phyloP scores from a whole-genome alignment of 176 grass and related monocot genomes.

The Cocos nucifera region DNA sequence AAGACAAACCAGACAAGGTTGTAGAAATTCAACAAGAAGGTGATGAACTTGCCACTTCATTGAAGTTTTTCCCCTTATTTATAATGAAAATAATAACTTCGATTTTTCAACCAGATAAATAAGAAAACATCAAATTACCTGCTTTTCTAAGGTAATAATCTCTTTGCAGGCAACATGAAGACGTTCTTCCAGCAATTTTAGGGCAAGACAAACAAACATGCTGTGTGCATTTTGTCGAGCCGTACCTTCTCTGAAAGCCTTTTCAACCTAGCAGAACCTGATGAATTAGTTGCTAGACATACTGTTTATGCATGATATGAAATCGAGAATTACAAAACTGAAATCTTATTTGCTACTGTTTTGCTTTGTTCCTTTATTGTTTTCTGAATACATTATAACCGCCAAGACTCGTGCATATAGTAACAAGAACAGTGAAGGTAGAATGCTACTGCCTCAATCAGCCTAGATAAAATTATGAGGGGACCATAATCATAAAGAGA shows the following conservation, averaged over 20 bases:
- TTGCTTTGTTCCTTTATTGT: neutral
- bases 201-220: slow-evolving; percentile 78
- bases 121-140: slow-evolving; percentile 40
- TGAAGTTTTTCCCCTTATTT: too few relatives aligned
- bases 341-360: neutral
- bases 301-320: neutral
- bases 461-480: too few relatives aligned
- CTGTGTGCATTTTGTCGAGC: slow-evolving; percentile 89
- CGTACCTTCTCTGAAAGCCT: slow-evolving; percentile 93
- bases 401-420: too few relatives aligned
- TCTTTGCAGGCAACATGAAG: slow-evolving; percentile 98
- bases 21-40: too few relatives aligned
- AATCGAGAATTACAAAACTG: neutral
- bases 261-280: slow-evolving; percentile 57
- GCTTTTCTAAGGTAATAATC: slow-evolving; percentile 94
- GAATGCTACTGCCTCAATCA: too few relatives aligned
- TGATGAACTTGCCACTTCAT: too few relatives aligned
- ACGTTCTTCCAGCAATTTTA: slow-evolving; percentile 86
- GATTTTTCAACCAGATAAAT: neutral
- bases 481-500: too few relatives aligned
- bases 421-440: too few relatives aligned
- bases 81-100: neutral
- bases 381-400: too few relatives aligned
- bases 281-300: slow-evolving; percentile 16
- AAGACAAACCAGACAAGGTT: slow-evolving; percentile 14